Evolutionary conservation across 2,329 filamentous ascomycete genomes (phyloP).

Genomic region (Dactylonectria macrodidyma): DNA sequence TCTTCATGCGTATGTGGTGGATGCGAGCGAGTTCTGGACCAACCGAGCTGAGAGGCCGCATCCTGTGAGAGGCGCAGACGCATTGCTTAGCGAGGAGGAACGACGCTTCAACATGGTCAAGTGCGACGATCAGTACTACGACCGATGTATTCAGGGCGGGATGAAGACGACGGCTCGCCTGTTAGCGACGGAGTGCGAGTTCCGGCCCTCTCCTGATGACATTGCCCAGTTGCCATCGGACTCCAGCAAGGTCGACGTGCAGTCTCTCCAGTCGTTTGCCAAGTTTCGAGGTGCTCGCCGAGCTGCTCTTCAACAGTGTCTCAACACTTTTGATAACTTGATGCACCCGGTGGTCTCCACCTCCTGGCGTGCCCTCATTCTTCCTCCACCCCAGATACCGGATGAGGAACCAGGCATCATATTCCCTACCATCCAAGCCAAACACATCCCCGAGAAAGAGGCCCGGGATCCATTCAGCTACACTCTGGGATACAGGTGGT

Average conservation of each 20-base stretch:
- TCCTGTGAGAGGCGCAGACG: constrained; percentile 4
- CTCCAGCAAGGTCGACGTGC: constrained; percentile 17
- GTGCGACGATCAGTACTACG: constrained; percentile 55
- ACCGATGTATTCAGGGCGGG: constrained; percentile 49
- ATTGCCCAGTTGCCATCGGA: background rate
- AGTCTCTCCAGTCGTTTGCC: constrained; percentile 48
- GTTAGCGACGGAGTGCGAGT: constrained; percentile 18
- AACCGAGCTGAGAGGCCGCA: background rate
- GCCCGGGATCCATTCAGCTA: constrained; percentile 48
- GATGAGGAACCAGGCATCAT: constrained; percentile 43
- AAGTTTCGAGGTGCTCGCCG: constrained; percentile 59
- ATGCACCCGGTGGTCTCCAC: constrained; percentile 57
- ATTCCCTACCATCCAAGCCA: constrained; percentile 38
- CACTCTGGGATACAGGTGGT: constrained; percentile 46
- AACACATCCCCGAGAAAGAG: constrained; percentile 41
- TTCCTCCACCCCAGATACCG: constrained; percentile 47
- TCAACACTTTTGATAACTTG: constrained; percentile 55
- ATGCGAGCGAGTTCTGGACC: constrained; percentile 32
- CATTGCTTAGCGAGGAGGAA: constrained; percentile 1
- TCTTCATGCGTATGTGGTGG: constrained; percentile 27
- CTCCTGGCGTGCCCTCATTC: constrained; percentile 55
- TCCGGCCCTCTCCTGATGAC: constrained; percentile 10
- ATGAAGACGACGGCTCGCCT: constrained; percentile 37
- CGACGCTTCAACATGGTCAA: constrained; percentile 51
- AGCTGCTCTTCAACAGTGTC: constrained; percentile 61